phyloP scores from a whole-genome alignment of 306 rosid genomes.

The Leucaena leucocephala region DNA sequence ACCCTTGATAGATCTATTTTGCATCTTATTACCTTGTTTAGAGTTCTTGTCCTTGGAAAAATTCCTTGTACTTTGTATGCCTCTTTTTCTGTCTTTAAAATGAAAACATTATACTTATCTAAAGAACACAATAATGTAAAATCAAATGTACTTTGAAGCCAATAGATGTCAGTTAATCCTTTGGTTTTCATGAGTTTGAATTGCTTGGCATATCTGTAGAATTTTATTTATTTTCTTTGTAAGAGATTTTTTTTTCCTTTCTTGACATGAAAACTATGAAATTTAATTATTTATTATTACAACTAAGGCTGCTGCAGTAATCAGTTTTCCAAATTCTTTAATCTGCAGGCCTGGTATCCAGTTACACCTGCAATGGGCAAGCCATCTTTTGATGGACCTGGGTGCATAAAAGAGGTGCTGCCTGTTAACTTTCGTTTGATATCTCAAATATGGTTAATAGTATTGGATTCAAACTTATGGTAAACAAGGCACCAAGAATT shows the following conservation, averaged over 20 bases:
- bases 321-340: constrained; percentile 5
- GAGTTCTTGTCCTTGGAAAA: too few relatives aligned
- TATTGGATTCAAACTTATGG: constrained; percentile 9
- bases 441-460: constrained; percentile 5
- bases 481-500: constrained; percentile 9
- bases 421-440: constrained; percentile 14
- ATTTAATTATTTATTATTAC: neutral
- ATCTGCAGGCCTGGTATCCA: constrained; percentile 79
- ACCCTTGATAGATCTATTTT: too few relatives aligned
- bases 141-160: neutral
- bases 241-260: neutral
- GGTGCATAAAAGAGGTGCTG: constrained; percentile 81
- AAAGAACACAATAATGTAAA: neutral
- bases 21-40: too few relatives aligned
- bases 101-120: neutral
- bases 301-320: neutral
- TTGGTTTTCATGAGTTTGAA: constrained; percentile 2
- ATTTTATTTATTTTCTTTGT: neutral
- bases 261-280: neutral
- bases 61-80: too few relatives aligned
- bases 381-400: constrained; percentile 81
- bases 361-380: constrained; percentile 87
- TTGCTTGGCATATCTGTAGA: neutral
- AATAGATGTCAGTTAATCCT: neutral
- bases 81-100: too few relatives aligned